These are phyloP conservation scores for Aspergillus coremiiformis DNA, from an alignment of 495 filamentous ascomycete species.

Conservation along the genomic window DNA sequence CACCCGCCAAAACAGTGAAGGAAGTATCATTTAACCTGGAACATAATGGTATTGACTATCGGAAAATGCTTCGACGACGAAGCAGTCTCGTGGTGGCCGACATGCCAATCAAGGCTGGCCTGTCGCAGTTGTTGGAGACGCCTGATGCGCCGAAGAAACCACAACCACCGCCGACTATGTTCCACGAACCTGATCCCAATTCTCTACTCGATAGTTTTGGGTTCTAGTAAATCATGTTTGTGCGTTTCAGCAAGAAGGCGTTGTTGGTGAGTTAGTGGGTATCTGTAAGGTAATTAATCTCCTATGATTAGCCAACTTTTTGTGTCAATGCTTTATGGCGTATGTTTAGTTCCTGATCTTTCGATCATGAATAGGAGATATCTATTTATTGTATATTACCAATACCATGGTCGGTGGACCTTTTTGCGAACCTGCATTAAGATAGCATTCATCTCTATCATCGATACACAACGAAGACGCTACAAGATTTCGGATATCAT, in stretches of 20 bases:
- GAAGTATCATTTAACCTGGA: constrained; percentile 21
- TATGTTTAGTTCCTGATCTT: neutral
- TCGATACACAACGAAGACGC: neutral
- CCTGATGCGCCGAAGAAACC: constrained; percentile 40
- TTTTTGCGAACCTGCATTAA: neutral
- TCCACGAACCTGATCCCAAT: constrained; percentile 85
- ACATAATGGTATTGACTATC: constrained; percentile 49
- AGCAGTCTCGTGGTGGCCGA: constrained; percentile 78
- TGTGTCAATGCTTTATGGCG: neutral
- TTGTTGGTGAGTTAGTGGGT: neutral
- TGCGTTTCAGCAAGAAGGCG: neutral
- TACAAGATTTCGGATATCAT: neutral
- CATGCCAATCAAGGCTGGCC: constrained; percentile 41
- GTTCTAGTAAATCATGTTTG: constrained; percentile 34
- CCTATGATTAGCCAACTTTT: neutral
- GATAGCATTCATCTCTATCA: neutral
- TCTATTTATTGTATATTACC: neutral
- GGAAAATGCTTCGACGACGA: constrained; percentile 61
- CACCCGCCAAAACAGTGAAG: constrained; percentile 24
- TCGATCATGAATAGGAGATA: neutral
- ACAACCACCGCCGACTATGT: constrained; percentile 67
- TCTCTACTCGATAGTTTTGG: constrained; percentile 76
- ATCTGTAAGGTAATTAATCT: neutral
- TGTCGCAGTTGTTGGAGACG: constrained; percentile 6
- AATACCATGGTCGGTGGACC: neutral